Evolutionary conservation across 179 eudicot species (phyloP), one percentile per base, ranked within the genome.

Genomic region (Silene vulgaris): DNA sequence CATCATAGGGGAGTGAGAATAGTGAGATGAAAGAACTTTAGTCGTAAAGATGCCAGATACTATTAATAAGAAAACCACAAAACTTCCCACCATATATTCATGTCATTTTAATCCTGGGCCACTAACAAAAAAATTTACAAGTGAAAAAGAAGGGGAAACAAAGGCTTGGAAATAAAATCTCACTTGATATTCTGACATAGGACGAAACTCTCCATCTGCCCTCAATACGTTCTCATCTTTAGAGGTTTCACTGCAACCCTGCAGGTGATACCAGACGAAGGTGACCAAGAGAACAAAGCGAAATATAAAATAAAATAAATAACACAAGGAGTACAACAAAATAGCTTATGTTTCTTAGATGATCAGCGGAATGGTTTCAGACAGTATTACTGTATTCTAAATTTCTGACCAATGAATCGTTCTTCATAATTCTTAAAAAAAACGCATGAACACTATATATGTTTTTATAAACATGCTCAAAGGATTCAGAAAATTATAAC

Each of bases 201-300:
- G 69, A 80, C 75, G 71, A 26, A 75, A 78, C 73, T 79, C 56
- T 69, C 79, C 84, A 69, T 82, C 80, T 26, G 85, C 76, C 52
- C 68, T 77, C 77, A 32, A 40, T 16, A 77, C 54, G 71, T 74
- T 71, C 74, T 76, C 86, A 26, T 78, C 83, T 66, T 65, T 81
- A 40, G 69, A 64, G 65, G 80, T 74, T 37, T 74, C 61, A 50
- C 74, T 37, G 82, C 79, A 83, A 65, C 87, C 92, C 97, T 91
- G 81, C 62, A 37, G 67, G 69, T 60, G 78, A 74, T 65, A 8
- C 40, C 50, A 65, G 77, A 52, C 43, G n/a, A 69, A 69, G 29
- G 29, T 69, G 56, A 43, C 56, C 4, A 69, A 37, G 4, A 67
- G 52, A 67, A 67, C 28, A 67, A 12, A 16, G n/a, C 20, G 70